phyloP scores from a whole-genome alignment of 345 rosid species.

The Gossypium anomalum region DNA sequence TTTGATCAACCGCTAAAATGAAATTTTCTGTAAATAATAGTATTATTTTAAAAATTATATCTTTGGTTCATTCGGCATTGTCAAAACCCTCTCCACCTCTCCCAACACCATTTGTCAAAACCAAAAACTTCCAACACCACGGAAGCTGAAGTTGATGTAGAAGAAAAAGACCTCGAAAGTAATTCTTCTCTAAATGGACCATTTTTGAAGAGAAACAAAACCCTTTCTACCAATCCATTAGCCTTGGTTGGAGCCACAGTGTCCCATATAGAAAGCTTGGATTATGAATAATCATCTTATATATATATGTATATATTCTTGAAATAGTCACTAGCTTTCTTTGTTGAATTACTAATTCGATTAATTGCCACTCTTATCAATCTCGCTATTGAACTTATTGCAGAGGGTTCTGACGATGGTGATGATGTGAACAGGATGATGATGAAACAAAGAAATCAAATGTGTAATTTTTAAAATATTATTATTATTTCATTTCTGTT shows the following conservation, averaged over 20 bases:
- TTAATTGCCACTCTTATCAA: slow-evolving; percentile 78
- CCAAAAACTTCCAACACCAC: slow-evolving; percentile 15
- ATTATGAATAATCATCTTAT: slow-evolving; percentile 74
- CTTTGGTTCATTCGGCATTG: no score
- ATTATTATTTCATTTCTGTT: no score
- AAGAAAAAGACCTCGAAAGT: slow-evolving; percentile 63
- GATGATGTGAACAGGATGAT: no score
- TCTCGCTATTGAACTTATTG: slow-evolving; percentile 79
- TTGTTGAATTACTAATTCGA: slow-evolving; percentile 78
- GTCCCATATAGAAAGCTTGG: slow-evolving; percentile 79
- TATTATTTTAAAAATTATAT: no score
- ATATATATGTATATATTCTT: slow-evolving; percentile 69
- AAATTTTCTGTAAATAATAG: no score
- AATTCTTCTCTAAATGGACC: slow-evolving; percentile 47
- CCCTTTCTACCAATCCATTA: slow-evolving; percentile 64
- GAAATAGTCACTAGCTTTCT: slow-evolving; percentile 77
- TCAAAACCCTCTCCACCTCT: no score
- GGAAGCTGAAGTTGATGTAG: slow-evolving; percentile 27
- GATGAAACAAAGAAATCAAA: no score
- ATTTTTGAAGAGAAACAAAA: slow-evolving; percentile 65
- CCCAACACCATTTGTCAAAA: slow-evolving; percentile 14
- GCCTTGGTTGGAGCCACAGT: slow-evolving; percentile 85
- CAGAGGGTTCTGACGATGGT: no score
- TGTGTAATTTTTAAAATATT: no score
- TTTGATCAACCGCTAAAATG: no score